A percentile compares a stretch with the other conserved stretches of the same genome.
Conservation (phyloP, 495 filamentous ascomycete genomes). For the Aspergillus avenaceus region DNA sequence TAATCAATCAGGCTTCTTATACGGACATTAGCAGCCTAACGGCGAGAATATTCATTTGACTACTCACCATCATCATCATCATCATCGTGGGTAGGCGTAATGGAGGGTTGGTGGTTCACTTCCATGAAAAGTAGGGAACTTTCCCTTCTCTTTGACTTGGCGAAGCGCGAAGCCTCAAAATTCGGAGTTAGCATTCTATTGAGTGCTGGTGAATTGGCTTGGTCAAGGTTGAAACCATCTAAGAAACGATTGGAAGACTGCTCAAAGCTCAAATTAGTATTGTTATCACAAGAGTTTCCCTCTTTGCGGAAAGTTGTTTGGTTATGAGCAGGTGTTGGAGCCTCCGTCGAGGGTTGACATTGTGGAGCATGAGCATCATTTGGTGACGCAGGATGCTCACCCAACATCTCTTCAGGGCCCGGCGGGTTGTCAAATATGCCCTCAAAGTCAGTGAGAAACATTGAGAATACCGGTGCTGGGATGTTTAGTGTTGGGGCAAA, state of each 20-base stretch:
- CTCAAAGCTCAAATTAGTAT: conserved; percentile 53
- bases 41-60: too few relatives aligned
- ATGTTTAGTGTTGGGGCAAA: conserved; percentile 99
- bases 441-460: conserved; percentile 88
- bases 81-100: conserved; percentile 19
- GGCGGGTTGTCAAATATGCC: conserved; percentile 70
- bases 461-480: conserved; percentile 86
- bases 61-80: conserved; percentile 23
- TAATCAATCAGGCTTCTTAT: too few relatives aligned
- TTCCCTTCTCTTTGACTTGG: conserved; percentile 53
- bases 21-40: too few relatives aligned
- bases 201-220: conserved; percentile 27
- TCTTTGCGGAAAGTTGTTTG: conserved; percentile 52
- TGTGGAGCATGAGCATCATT: conserved; percentile 64
- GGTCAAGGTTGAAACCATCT: conserved; percentile 25
- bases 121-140: conserved; percentile 58
- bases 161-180: conserved; percentile 31
- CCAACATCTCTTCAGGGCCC: conserved; percentile 37
- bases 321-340: conserved; percentile 61
- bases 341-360: conserved; percentile 65
- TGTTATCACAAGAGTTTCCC: conserved; percentile 16
- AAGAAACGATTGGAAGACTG: conserved; percentile 13
- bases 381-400: conserved; percentile 42
- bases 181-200: conserved; percentile 38
- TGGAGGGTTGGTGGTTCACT: conserved; percentile 20